A percentile compares a stretch with the other conserved stretches of the same genome.
These are phyloP conservation scores for Diospyros kaki DNA, from an alignment of 148 eudicot species.

Conservation along the genomic window DNA sequence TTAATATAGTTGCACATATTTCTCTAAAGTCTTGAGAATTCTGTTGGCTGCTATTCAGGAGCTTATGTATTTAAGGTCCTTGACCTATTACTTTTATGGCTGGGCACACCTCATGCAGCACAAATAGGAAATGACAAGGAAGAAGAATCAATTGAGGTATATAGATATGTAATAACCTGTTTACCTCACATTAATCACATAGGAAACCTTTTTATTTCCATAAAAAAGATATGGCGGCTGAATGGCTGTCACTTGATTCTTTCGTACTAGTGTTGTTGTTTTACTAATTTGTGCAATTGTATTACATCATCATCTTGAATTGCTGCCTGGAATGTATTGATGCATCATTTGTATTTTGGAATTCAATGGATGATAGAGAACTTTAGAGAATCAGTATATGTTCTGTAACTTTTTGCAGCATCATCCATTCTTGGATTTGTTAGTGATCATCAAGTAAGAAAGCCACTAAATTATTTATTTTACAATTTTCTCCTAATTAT, in stretches of 20 bases:
- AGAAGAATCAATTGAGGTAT: not conserved
- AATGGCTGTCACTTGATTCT: not conserved
- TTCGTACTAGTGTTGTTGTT: not conserved
- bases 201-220: not conserved
- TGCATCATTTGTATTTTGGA: not conserved
- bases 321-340: not conserved
- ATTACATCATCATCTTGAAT: not conserved
- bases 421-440: not conserved
- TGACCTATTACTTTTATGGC: constrained; percentile 20
- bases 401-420: not conserved
- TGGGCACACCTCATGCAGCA: constrained; percentile 11
- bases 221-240: not conserved
- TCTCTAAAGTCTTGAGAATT: constrained; percentile 2
- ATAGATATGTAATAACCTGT: not conserved
- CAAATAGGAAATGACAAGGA: not conserved
- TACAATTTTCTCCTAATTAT: not conserved
- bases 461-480: not conserved
- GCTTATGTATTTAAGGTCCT: not conserved
- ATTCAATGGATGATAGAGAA: not conserved
- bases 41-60: not conserved
- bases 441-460: not conserved
- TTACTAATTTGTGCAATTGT: not conserved
- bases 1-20: not conserved
- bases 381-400: not conserved
- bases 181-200: constrained; percentile 7